These are phyloP conservation scores for Trichoderma arundinaceum DNA, from an alignment of 2,329 filamentous ascomycete species.

Conservation along the genomic window DNA sequence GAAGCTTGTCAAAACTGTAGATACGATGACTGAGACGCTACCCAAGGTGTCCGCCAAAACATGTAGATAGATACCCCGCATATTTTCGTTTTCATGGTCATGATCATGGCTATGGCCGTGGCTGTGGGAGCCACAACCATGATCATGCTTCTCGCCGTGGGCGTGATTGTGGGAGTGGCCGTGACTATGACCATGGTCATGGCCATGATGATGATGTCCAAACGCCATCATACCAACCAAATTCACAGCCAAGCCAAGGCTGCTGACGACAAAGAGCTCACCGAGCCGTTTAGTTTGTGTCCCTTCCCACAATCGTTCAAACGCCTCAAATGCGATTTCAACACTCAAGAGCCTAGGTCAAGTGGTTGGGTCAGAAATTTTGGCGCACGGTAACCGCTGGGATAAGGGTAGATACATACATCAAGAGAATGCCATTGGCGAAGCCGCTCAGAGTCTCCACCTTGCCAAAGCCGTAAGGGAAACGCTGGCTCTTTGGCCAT, in stretches of 20 bases:
- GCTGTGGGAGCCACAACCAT: slow-evolving; percentile 39
- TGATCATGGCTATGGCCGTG: slow-evolving; percentile 45
- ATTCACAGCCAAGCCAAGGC: slow-evolving; percentile 85
- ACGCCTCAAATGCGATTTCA: slow-evolving; percentile 94
- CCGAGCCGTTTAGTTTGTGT: slow-evolving; percentile 81
- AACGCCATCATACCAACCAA: slow-evolving; percentile 90
- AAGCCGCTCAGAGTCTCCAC: slow-evolving; percentile 96
- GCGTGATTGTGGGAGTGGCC: slow-evolving; percentile 44
- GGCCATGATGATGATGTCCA: slow-evolving; percentile 62
- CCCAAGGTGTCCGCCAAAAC: slow-evolving; percentile 94
- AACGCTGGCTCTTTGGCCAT: slow-evolving; percentile 87
- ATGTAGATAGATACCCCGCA: slow-evolving; percentile 96
- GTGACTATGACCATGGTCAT: slow-evolving; percentile 50
- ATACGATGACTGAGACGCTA: slow-evolving; percentile 91
- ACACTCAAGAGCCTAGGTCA: slow-evolving; percentile 81
- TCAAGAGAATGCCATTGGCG: slow-evolving; percentile 91
- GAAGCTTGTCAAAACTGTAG: slow-evolving; percentile 84
- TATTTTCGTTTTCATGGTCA: slow-evolving; percentile 89
- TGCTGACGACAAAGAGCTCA: slow-evolving; percentile 88
- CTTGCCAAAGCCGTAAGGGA: slow-evolving; percentile 96
- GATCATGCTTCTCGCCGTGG: slow-evolving; percentile 49
- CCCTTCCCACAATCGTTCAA: slow-evolving; percentile 84
- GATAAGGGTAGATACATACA: slow-evolving; percentile 59
- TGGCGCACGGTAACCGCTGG: not conserved
- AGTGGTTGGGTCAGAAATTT: slow-evolving; percentile 28